These are phyloP conservation scores for Colletotrichum sp. DNA, from an alignment of 2,329 filamentous ascomycete species.

Conservation along the genomic window DNA sequence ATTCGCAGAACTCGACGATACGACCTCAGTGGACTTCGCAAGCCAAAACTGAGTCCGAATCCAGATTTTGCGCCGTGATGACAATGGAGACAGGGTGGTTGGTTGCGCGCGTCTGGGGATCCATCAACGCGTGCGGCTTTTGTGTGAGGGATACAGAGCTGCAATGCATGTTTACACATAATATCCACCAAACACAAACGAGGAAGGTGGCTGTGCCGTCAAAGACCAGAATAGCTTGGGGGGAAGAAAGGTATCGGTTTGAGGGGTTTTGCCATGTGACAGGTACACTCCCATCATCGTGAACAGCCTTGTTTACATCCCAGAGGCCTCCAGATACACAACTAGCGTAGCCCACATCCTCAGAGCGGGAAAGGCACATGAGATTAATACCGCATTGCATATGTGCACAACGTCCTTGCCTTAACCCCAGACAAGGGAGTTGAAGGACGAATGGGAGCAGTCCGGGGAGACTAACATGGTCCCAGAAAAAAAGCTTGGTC, in stretches of 20 bases:
- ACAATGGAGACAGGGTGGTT: background rate
- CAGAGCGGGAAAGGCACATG: background rate
- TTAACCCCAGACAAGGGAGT: background rate
- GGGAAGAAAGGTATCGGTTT: background rate
- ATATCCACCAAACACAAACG: background rate
- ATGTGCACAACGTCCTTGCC: background rate
- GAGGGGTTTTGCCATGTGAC: background rate
- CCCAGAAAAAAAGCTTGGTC: background rate
- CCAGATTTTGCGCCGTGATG: background rate
- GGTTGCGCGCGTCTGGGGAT: background rate
- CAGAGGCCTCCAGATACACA: background rate
- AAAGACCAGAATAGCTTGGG: background rate
- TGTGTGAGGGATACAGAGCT: background rate
- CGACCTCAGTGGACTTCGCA: background rate
- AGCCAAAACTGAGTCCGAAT: background rate
- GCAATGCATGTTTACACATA: background rate
- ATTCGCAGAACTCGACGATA: background rate
- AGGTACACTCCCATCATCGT: background rate
- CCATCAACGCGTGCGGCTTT: background rate
- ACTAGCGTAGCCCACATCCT: background rate
- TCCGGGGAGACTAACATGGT: background rate
- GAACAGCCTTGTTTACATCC: background rate
- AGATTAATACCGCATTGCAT: conserved; percentile 13
- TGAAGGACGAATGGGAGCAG: background rate
- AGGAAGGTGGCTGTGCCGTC: background rate